These are phyloP conservation scores for Fusarium guadeloupense DNA, from an alignment of 2,329 filamentous ascomycete species.

Conservation along the genomic window DNA sequence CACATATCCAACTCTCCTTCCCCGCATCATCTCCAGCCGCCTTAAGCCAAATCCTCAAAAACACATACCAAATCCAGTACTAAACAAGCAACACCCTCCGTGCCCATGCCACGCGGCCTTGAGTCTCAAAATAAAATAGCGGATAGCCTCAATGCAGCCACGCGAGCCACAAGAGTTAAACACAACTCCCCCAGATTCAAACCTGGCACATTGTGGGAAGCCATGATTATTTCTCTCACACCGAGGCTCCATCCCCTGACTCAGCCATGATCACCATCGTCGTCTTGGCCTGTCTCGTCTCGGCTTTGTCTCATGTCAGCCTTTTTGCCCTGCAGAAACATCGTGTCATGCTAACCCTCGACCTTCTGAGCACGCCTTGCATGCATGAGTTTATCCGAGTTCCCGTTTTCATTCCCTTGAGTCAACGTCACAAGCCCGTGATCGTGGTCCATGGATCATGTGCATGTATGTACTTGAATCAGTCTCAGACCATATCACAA, in stretches of 20 bases:
- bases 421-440: conserved; percentile 3
- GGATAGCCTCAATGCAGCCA: conserved; percentile 28
- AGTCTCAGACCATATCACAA: background rate
- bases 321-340: conserved; percentile 20
- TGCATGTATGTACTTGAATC: background rate
- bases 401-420: conserved; percentile 9
- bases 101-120: conserved; percentile 31
- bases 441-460: background rate
- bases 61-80: conserved; percentile 9
- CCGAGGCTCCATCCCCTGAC: conserved; percentile 5
- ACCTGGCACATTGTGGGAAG: conserved; percentile 24
- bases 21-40: conserved; percentile 5
- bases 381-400: conserved; percentile 17
- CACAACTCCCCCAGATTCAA: background rate
- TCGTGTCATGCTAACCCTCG: background rate
- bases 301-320: conserved; percentile 19
- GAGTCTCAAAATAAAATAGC: conserved; percentile 15
- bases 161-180: conserved; percentile 22
- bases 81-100: conserved; percentile 25
- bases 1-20: conserved; percentile 4
- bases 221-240: too few relatives aligned
- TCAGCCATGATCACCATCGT: background rate
- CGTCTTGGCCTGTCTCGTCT: conserved; percentile 9
- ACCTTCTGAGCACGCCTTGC: conserved; percentile 2
- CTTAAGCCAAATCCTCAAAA: conserved; percentile 4